Evolutionary conservation across 2,329 filamentous ascomycete species (phyloP), one percentile per base, ranked within the genome.

Genomic region (Purpureocillium lavendulum): DNA sequence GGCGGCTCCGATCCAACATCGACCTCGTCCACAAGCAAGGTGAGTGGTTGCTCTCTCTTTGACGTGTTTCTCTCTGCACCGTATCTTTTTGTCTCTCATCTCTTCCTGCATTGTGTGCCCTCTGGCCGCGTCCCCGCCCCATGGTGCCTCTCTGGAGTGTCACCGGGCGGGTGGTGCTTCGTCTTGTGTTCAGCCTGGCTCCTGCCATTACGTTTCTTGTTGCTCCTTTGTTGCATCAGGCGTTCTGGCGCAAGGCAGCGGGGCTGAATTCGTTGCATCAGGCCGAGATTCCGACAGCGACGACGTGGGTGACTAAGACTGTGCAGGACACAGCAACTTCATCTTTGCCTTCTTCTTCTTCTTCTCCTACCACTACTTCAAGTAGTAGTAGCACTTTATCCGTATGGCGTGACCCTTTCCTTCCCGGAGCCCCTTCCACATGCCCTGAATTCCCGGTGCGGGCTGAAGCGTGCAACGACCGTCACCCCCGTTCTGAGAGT

Each of bases 391-490:
- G 30, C n/a, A 18, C 36, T 6, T 12, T 30, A 33, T 53, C 55
- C 61, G 67, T 70, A 70, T 60, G 65, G 46, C 45, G 46, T 35
- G 47, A 45, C 49, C 53, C 41, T 36, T n/a, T 21, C 40, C 30
- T 21, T 24, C 15, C 34, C 30, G 35, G 7, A 18, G 10, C 36
- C 21, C 30, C 24, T 15, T 34, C 12, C 32, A 2, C 13, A 14
- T 17, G 21, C 18, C 14, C 16, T 16, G 32, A 26, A 6, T 26
- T 38, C 29, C 17, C 38, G 35, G 33, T 34, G 33, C 34, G 31
- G 24, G 34, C 31, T 21, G 18, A 31, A 26, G 21, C 21, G 21
- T 26, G 21, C 5, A 26, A 5, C 21, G 21, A 26, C 21, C 10
- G 21, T 26, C 21, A 26, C 21, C 21, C 10, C 5, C 6, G 5